These are phyloP conservation scores for Selaginella tamariscina DNA, from an alignment of 75 land plant genomes.

Conservation along the genomic window DNA sequence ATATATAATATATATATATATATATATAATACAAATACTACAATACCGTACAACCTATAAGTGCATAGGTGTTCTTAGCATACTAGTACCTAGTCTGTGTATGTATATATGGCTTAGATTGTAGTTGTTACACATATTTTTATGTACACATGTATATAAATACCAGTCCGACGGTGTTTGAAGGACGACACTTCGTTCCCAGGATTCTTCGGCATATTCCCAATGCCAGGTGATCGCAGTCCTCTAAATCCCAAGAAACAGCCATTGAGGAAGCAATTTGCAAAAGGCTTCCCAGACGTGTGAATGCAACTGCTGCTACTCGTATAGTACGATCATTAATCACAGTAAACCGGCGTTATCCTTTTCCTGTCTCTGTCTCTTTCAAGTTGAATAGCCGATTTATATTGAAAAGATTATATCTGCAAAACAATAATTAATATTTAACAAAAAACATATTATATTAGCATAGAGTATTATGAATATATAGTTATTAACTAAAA, in stretches of 20 bases:
- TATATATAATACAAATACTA: too few relatives aligned
- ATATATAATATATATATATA: too few relatives aligned
- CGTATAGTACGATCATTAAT: slow-evolving; percentile 57
- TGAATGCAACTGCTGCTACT: slow-evolving; percentile 65
- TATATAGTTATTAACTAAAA: too few relatives aligned
- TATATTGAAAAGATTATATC: slow-evolving; percentile 27
- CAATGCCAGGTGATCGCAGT: slow-evolving; percentile 60
- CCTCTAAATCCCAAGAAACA: slow-evolving; percentile 51
- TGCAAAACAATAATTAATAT: too few relatives aligned
- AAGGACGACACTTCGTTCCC: slow-evolving; percentile 70
- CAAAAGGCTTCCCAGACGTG: slow-evolving; percentile 50
- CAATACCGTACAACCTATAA: too few relatives aligned
- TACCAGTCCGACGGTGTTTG: slow-evolving; percentile 59
- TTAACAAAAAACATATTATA: too few relatives aligned
- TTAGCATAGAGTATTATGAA: too few relatives aligned
- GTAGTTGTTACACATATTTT: too few relatives aligned
- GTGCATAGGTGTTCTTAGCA: too few relatives aligned
- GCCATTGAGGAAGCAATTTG: slow-evolving; percentile 78
- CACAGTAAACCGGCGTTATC: slow-evolving; percentile 43
- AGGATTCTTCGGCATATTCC: slow-evolving; percentile 30
- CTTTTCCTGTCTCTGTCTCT: slow-evolving; percentile 31
- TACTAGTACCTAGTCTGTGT: too few relatives aligned
- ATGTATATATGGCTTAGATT: too few relatives aligned
- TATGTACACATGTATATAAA: not conserved
- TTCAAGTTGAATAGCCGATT: slow-evolving; percentile 36